Conservation (phyloP, 495 filamentous ascomycete genomes). For the Polyplosphaeria fusca region DNA sequence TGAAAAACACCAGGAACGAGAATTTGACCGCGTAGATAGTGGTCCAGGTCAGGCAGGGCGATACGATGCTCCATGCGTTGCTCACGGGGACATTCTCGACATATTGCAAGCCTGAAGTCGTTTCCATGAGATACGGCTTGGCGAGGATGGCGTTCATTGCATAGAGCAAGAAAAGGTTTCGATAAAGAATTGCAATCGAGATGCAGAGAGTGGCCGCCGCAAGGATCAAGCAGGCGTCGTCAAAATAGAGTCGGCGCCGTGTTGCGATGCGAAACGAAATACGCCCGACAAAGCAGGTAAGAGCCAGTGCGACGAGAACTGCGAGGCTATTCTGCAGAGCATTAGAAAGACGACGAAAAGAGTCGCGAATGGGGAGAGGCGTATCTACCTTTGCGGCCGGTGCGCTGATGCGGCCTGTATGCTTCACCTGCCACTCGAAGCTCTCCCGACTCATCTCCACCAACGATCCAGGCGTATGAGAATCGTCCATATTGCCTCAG, state of each 20-base stretch:
- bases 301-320: neutral
- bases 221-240: conserved; percentile 7
- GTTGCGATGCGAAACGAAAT: conserved; percentile 5
- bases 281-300: neutral
- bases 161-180: neutral
- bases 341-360: neutral
- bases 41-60: conserved; percentile 2
- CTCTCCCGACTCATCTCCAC: no score
- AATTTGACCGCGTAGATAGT: conserved; percentile 7
- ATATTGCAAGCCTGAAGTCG: neutral
- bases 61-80: neutral
- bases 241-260: conserved; percentile 1
- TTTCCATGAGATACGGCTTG: neutral
- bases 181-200: neutral
- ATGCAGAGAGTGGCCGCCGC: neutral
- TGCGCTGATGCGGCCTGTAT: neutral
- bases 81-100: neutral
- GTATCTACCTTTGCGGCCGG: neutral
- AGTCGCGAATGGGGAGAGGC: neutral
- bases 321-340: no score
- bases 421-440: neutral
- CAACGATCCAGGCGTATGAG: no score
- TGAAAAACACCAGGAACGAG: conserved; percentile 8
- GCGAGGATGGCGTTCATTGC: neutral
- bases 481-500: no score